Base-by-base conservation (phyloP, 208 protist species). In the Wallacemonas rigidus region DNA sequence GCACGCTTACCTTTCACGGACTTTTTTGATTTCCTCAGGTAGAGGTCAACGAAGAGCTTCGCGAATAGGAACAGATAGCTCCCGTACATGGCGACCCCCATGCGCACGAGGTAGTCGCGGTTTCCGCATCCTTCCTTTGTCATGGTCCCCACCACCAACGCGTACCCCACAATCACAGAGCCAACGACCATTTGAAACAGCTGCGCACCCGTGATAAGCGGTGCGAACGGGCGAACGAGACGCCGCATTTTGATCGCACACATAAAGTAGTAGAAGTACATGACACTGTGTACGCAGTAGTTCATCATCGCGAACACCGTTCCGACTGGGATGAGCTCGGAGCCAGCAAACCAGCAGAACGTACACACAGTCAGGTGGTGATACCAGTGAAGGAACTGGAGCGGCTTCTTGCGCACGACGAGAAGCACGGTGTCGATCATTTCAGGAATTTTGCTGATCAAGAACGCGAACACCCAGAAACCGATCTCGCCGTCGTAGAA, bases 181-280 rank as follows among this genome's bases (percentile, higher is more conserved):
- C 89, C 92, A 12, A 86, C 67, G 50, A 93, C 82, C 90, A 97
- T 95, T 71, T 97, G 92, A 2, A 88, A 58, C 5, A 91, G 69
- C 68, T 91, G 86, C 55, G 82, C n/a, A 26, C 51, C 64, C 35
- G 86, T 91, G 43, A 91, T 88, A 43, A 88, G 44, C 43, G 82
- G 80, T 2, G 85, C 81, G 45, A 88, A 74, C 1, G 80, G 69
- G 70, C 82, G 79, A 45, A 81, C 58, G 8, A 84, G 53, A n/a
- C 65, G 54, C 65, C 72, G 71, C 54, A 70, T 26, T n/a, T 78
- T 76, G 39, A 74, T 69, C 0, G 76, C 80, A 53, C 74, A 75
- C 15, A 89, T 35, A 57, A 81, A 83, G 76, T 97, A 97, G 74
- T 96, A 97, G 0, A 77, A 80, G 74, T 97, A 97, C 91, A 96